These are phyloP conservation scores for Aspergillus nidulans DNA, from an alignment of 495 filamentous ascomycete genomes.

Conservation along the genomic window DNA sequence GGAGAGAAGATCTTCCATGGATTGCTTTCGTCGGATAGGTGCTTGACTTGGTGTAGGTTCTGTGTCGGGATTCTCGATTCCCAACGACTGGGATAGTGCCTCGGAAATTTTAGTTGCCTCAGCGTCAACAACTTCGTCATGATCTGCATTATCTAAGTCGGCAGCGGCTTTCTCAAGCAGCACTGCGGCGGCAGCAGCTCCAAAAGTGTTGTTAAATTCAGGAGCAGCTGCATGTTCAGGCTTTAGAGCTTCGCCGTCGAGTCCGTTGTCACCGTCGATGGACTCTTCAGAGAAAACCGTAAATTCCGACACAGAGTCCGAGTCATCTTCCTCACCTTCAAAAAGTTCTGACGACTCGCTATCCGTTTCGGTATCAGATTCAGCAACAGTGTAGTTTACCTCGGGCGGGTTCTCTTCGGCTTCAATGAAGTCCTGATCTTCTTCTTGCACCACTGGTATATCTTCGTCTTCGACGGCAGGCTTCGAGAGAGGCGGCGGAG, in stretches of 20 bases:
- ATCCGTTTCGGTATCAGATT: background rate
- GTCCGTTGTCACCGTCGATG: background rate
- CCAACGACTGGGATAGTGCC: conserved; percentile 16
- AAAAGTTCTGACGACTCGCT: background rate
- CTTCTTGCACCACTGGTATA: background rate
- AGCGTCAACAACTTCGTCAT: conserved; percentile 36
- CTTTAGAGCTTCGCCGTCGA: background rate
- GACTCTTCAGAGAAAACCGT: conserved; percentile 4
- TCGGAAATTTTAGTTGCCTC: conserved; percentile 2
- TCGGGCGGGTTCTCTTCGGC: background rate
- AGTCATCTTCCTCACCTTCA: background rate
- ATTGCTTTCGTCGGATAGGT: conserved; percentile 35
- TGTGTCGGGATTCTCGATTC: background rate
- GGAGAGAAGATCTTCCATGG: conserved; percentile 66
- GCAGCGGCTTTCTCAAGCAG: conserved; percentile 46
- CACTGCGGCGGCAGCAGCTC: conserved; percentile 54
- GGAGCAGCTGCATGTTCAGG: background rate
- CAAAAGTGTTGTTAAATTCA: conserved; percentile 26
- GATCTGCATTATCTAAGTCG: background rate
- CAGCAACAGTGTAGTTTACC: background rate
- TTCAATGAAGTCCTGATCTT: background rate
- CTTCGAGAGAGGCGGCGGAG: conserved; percentile 42
- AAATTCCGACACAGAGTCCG: background rate
- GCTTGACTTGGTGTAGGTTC: background rate
- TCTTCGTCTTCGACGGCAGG: conserved; percentile 17